Conservation (phyloP, 148 eudicot genomes). For the Vaccinium macrocarpon region DNA sequence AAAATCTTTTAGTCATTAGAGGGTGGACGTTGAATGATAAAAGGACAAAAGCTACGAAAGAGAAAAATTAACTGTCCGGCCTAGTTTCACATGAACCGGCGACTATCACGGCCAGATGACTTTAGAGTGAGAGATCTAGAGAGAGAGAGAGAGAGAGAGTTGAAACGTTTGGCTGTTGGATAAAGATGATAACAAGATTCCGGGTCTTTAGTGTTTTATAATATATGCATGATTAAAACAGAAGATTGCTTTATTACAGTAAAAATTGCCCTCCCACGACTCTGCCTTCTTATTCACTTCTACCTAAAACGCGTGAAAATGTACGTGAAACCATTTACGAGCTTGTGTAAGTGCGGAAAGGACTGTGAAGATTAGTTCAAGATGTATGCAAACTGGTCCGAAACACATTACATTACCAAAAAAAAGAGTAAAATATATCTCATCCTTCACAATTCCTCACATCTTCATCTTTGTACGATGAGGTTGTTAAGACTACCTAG, state of each 20-base stretch:
- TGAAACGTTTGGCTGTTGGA: neutral
- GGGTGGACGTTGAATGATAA: neutral
- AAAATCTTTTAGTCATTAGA: too few relatives aligned
- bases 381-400: too few relatives aligned
- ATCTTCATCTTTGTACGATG: too few relatives aligned
- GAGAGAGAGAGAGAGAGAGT: neutral
- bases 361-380: too few relatives aligned
- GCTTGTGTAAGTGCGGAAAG: too few relatives aligned
- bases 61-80: slow-evolving; percentile 14
- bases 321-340: neutral
- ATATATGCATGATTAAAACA: neutral
- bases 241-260: neutral
- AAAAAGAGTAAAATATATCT: too few relatives aligned
- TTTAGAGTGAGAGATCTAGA: neutral
- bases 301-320: neutral
- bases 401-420: too few relatives aligned
- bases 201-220: slow-evolving; percentile 10
- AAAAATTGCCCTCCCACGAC: neutral
- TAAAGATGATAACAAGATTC: slow-evolving; percentile 16
- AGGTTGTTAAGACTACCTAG: too few relatives aligned
- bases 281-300: neutral
- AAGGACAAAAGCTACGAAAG: neutral
- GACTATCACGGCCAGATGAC: slow-evolving; percentile 36
- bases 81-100: slow-evolving; percentile 45
- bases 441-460: too few relatives aligned